Evolutionary conservation across 164 flowering plant genomes (phyloP).

Genomic region (Pachysandra terminalis): DNA sequence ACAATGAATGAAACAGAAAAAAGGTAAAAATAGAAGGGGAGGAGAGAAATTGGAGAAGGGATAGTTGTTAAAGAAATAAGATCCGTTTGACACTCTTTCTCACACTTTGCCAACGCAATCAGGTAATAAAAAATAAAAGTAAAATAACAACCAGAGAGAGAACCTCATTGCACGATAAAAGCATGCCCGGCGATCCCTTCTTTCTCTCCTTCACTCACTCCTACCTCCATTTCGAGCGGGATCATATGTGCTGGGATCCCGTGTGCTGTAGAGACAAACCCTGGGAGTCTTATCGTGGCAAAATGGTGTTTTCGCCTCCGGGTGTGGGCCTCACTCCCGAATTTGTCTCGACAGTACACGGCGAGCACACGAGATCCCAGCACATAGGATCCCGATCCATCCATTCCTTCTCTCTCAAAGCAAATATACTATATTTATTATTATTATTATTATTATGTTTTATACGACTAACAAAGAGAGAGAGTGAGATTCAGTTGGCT

Average conservation of each 20-base stretch:
- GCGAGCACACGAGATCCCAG: too few relatives aligned
- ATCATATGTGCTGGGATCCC: too few relatives aligned
- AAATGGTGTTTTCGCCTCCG: too few relatives aligned
- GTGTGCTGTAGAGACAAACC: too few relatives aligned
- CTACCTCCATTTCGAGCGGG: background rate
- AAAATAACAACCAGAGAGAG: constrained; percentile 1
- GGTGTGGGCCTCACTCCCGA: too few relatives aligned
- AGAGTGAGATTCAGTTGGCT: constrained; percentile 37
- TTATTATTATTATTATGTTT: background rate
- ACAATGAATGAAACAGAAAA: constrained; percentile 25
- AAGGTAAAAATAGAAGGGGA: constrained; percentile 14
- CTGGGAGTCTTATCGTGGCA: too few relatives aligned
- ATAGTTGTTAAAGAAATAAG: constrained; percentile 13
- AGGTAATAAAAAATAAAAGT: background rate
- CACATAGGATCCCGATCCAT: too few relatives aligned
- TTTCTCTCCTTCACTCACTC: constrained; percentile 4
- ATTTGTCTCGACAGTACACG: too few relatives aligned
- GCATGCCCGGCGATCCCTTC: constrained; percentile 14
- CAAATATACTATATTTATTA: background rate
- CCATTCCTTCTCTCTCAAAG: too few relatives aligned
- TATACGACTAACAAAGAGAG: constrained; percentile 25
- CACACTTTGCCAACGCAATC: constrained; percentile 46
- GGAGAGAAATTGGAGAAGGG: background rate
- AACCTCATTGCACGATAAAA: constrained; percentile 13
- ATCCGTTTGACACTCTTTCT: constrained; percentile 49